A percentile compares a stretch with the other conserved stretches of the same genome.
These are phyloP conservation scores for Pyrenopolyporus hunteri DNA, from an alignment of 495 filamentous ascomycete genomes.

Conservation along the genomic window DNA sequence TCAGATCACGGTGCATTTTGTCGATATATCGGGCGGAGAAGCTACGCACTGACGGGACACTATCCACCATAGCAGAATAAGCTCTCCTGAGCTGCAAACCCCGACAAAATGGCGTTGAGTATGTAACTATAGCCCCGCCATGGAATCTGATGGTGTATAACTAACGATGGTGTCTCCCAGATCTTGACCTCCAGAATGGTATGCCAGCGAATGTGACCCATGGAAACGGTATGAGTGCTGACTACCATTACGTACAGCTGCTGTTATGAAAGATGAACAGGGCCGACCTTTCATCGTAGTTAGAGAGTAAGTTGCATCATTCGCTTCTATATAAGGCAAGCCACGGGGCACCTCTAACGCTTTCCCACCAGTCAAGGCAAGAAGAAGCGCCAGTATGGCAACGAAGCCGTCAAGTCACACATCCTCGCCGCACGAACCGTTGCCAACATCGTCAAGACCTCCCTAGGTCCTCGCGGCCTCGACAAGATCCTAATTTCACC, in stretches of 20 bases:
- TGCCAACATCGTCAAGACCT: constrained; percentile 96
- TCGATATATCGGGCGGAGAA: not conserved
- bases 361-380: constrained; percentile 78
- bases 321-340: not conserved
- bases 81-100: constrained; percentile 39
- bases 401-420: constrained; percentile 95
- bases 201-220: constrained; percentile 26
- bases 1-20: constrained; percentile 7
- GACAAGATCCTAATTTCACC: constrained; percentile 99
- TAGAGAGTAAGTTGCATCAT: constrained; percentile 76
- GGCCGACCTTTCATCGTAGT: constrained; percentile 98
- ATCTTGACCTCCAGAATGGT: constrained; percentile 60
- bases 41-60: not conserved
- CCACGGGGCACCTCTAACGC: constrained; percentile 2
- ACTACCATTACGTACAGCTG: constrained; percentile 46
- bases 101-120: constrained; percentile 57
- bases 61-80: not conserved
- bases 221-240: constrained; percentile 6
- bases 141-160: constrained; percentile 23
- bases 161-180: constrained; percentile 46
- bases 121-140: constrained; percentile 35
- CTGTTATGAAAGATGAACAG: constrained; percentile 81
- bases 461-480: constrained; percentile 91
- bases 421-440: constrained; percentile 96
- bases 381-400: constrained; percentile 96